These are phyloP conservation scores for Aspergillus aculeatinus DNA, from an alignment of 2,329 filamentous ascomycete genomes.

Conservation along the genomic window DNA sequence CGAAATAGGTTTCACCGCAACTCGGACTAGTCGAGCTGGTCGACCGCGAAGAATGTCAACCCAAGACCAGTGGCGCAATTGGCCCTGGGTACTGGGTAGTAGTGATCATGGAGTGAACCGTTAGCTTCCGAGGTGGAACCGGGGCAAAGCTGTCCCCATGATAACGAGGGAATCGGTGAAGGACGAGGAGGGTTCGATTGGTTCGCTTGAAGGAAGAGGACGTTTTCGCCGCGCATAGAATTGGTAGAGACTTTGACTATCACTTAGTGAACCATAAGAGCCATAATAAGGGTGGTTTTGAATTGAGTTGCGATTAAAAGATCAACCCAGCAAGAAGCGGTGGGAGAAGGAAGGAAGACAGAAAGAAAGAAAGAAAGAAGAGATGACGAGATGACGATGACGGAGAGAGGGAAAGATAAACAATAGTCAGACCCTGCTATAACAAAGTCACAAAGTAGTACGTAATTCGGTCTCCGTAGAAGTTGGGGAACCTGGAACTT, in stretches of 20 bases:
- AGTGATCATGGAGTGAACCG: background rate
- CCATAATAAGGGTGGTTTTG: background rate
- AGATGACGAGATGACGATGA: background rate
- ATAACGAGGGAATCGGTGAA: background rate
- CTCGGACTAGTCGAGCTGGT: background rate
- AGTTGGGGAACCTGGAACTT: too few species aligned
- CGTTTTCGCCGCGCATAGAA: too few species aligned
- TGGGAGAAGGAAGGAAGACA: background rate
- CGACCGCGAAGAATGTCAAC: background rate
- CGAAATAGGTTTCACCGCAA: background rate
- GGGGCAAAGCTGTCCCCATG: conserved; percentile 2
- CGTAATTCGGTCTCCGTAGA: too few species aligned
- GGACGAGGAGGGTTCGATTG: background rate
- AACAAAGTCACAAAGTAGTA: too few species aligned
- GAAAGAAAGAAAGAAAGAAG: background rate
- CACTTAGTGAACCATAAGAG: background rate
- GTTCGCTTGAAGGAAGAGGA: background rate
- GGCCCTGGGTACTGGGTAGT: background rate
- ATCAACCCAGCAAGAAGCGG: background rate
- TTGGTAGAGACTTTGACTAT: background rate
- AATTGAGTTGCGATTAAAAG: background rate
- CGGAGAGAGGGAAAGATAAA: background rate
- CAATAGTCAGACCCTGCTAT: background rate
- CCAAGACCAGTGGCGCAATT: background rate
- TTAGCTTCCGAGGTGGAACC: conserved; percentile 16